These are phyloP conservation scores for Tricholoma hemisulphureum DNA, from an alignment of 768 basidiomycete species.

Conservation along the genomic window DNA sequence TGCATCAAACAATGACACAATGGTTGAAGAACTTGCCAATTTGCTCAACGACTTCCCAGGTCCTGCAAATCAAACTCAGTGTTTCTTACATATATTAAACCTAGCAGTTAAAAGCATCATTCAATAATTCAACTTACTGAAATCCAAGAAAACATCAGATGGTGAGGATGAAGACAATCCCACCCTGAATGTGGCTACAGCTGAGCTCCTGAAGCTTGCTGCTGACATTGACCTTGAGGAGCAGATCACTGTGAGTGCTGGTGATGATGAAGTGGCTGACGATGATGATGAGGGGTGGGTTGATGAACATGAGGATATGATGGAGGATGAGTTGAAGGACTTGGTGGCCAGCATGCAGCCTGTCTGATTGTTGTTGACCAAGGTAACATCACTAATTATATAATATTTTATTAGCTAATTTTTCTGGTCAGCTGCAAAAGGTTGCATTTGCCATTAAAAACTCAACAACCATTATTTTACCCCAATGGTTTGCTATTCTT, in stretches of 20 bases:
- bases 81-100: constrained; percentile 38
- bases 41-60: no score
- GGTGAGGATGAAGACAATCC: no score
- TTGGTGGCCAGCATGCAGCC: neutral
- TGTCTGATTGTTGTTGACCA: neutral
- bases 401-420: no score
- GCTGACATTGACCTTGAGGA: neutral
- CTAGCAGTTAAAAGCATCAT: constrained; percentile 31
- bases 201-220: neutral
- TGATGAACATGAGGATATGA: neutral
- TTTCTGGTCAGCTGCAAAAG: no score
- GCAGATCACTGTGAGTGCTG: no score
- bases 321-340: neutral
- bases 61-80: constrained; percentile 21
- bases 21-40: constrained; percentile 27
- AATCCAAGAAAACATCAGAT: neutral
- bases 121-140: constrained; percentile 28
- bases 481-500: neutral
- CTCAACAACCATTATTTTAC: constrained; percentile 6
- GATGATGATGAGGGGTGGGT: no score
- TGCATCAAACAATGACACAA: constrained; percentile 31
- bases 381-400: neutral
- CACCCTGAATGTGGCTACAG: no score
- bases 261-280: no score
- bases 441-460: constrained; percentile 3